Conservation (phyloP, 1,284 basidiomycete species). For the Tausonia pullulans region DNA sequence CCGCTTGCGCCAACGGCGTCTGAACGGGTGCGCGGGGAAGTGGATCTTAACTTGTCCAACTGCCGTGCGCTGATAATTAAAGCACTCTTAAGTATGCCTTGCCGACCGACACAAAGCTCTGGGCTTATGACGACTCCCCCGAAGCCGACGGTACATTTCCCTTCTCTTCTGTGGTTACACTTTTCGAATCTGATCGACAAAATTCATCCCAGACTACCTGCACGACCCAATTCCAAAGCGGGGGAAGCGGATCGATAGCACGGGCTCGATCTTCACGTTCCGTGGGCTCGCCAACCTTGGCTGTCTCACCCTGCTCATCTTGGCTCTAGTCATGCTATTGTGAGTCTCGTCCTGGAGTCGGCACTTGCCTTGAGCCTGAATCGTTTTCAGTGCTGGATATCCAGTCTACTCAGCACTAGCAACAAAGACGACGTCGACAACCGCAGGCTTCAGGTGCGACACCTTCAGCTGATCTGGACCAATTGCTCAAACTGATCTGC, state of each 20-base stretch:
- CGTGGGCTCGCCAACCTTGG: conserved; percentile 29
- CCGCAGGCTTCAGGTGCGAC: no score
- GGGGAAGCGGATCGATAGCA: conserved; percentile 39
- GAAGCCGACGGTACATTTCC: neutral
- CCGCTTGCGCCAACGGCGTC: no score
- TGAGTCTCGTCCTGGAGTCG: no score
- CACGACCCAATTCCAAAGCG: conserved; percentile 41
- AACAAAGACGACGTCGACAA: no score
- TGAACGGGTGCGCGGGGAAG: no score
- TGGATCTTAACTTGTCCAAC: no score
- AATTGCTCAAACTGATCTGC: no score
- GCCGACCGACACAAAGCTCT: neutral
- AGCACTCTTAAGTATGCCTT: neutral
- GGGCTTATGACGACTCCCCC: neutral
- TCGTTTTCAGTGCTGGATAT: conserved; percentile 30
- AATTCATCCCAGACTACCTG: conserved; percentile 21
- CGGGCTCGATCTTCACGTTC: conserved; percentile 18
- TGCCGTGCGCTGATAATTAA: no score
- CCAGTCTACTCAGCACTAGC: conserved; percentile 22
- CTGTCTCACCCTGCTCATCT: conserved; percentile 43
- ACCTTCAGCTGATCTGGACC: no score
- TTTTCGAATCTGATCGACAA: neutral
- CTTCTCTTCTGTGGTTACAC: no score
- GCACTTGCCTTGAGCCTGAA: no score
- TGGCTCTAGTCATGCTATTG: conserved; percentile 44